phyloP scores from a whole-genome alignment of 768 basidiomycete genomes.

The Amanita subjunquillea region DNA sequence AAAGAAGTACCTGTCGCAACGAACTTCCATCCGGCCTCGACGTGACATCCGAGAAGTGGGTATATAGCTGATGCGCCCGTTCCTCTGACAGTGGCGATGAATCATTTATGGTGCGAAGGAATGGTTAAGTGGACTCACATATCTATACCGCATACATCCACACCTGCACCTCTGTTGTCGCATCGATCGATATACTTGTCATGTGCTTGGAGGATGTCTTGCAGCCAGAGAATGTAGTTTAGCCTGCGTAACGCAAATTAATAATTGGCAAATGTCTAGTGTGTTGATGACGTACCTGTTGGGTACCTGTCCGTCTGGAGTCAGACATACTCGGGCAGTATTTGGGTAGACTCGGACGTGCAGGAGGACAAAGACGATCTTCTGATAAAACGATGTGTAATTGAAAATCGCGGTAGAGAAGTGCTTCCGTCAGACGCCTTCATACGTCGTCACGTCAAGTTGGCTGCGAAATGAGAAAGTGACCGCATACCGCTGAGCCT shows the following conservation, averaged over 20 bases:
- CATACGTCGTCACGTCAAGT: neutral
- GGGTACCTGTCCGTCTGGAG: constrained; percentile 39
- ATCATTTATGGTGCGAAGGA: neutral
- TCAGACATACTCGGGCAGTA: neutral
- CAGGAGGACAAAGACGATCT: constrained; percentile 82
- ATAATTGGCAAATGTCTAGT: neutral
- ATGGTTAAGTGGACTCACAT: constrained; percentile 38
- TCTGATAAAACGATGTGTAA: constrained; percentile 50
- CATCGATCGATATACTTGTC: constrained; percentile 8
- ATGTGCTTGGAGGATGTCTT: constrained; percentile 47
- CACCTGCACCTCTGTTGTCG: neutral
- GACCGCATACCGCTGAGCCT: constrained; percentile 50
- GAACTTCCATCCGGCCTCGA: constrained; percentile 46
- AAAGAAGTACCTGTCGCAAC: constrained; percentile 52
- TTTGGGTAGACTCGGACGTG: constrained; percentile 24
- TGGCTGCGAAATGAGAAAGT: neutral
- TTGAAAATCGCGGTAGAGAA: constrained; percentile 67
- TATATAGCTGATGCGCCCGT: constrained; percentile 89
- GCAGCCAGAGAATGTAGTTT: constrained; percentile 82
- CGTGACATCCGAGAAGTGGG: constrained; percentile 58
- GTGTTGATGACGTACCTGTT: constrained; percentile 42
- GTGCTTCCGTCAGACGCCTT: constrained; percentile 71
- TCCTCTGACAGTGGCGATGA: constrained; percentile 39
- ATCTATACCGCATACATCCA: constrained; percentile 46
- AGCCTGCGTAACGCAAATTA: constrained; percentile 34